phyloP scores from a whole-genome alignment of 352 stramenopile genomes.

The Halophytophthora batemanensis region DNA sequence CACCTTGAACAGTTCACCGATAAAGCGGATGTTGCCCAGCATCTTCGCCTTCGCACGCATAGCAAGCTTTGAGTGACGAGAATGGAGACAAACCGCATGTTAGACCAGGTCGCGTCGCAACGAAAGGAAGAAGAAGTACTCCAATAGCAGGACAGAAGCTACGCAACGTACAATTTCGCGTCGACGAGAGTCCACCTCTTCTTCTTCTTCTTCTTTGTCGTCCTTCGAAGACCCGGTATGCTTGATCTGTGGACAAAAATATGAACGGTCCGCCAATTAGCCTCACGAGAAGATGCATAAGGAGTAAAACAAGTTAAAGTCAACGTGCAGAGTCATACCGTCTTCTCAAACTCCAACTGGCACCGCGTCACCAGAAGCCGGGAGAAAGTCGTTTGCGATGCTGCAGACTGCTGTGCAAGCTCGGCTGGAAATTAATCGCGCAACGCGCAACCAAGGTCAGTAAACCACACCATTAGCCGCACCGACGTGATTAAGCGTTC shows the following conservation, averaged over 20 bases:
- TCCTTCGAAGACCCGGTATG: slow-evolving; percentile 28
- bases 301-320: not conserved
- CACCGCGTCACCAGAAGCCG: slow-evolving; percentile 71
- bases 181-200: slow-evolving; percentile 39
- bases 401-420: slow-evolving; percentile 40
- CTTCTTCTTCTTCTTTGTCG: slow-evolving; percentile 35
- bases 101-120: not conserved
- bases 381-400: slow-evolving; percentile 64
- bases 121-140: not conserved
- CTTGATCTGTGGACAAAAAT: slow-evolving; percentile 38
- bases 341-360: slow-evolving; percentile 82
- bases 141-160: too few species aligned
- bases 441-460: not conserved
- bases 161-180: slow-evolving; percentile 50
- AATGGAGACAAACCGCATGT: not conserved
- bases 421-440: slow-evolving; percentile 18
- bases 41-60: slow-evolving; percentile 71
- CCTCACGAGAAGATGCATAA: not conserved
- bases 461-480: not conserved
- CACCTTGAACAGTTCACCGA: slow-evolving; percentile 86
- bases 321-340: slow-evolving; percentile 22
- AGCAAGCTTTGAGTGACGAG: slow-evolving; percentile 26
- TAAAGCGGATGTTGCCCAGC: slow-evolving; percentile 88
- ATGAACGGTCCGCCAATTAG: not conserved
- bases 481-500: not conserved